Base-by-base conservation (phyloP, 257 asterid genomes). In the Solanum ossicruentum region DNA sequence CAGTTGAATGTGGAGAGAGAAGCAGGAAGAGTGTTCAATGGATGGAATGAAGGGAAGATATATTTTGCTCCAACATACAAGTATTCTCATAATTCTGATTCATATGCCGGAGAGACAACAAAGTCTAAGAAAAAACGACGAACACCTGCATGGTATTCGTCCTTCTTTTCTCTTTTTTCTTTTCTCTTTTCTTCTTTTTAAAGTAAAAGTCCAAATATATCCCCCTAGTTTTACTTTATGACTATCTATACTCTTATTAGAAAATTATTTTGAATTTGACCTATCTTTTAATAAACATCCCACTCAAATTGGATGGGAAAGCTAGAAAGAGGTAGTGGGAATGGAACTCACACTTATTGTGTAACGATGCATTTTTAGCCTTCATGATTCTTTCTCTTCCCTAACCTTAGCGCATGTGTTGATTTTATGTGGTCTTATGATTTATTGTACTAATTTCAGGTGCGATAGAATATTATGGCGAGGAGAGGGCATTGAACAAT, bases 41-140 rank as follows among this genome's bases (percentile, higher is more conserved):
- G 98, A n/a, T 96, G 97, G 93, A 91, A 81, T 39, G 99, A 96
- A 86, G 98, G 99, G 67, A 95, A 79, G 86, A 95, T 96, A 12
- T 26, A 88, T 39, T 96, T 96, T 66, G 98, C 99, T 5, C 99
- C 99, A 15, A 96, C 99, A 3, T 96, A 95, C 85, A 96, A 96
- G 56, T 95, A 95, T 87, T 87, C 98, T 43, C 92, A 91, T 23
- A 96, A 96, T 84, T 95, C 98, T 0, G 98, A 95, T 63, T 90
- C 93, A 13, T 95, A 95, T 32, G 95, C 98, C 0, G 98, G 98
- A 71, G 96, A 93, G 85, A 93, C 93, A 0, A 87, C 88, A 6
- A 96, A 93, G 72, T 93, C 98, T 28, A 96, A 92, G 94, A 95
- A 88, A 82, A 96, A 95, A 87, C 88, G 99, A 16, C 91, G 99